Evolutionary conservation across 495 filamentous ascomycete species (phyloP).

Genomic region (Annulohypoxylon stygium): DNA sequence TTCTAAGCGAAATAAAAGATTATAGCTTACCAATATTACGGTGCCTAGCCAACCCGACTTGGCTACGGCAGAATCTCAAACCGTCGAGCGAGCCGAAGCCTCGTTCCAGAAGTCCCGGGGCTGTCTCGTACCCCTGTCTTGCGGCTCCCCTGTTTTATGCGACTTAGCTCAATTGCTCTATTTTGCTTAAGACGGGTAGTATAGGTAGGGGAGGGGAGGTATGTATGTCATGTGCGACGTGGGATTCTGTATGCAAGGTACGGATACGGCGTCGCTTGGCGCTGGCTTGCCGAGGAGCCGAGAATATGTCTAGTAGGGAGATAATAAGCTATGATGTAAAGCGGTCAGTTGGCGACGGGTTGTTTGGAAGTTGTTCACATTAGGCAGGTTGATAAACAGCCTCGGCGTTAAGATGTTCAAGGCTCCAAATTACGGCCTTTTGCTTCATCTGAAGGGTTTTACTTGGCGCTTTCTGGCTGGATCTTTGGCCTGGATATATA

Average conservation of each 20-base stretch:
- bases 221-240: background rate
- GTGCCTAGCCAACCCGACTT: background rate
- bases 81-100: conserved; percentile 24
- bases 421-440: background rate
- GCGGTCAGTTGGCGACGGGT: background rate
- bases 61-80: conserved; percentile 16
- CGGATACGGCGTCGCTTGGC: conserved; percentile 1
- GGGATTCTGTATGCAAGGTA: background rate
- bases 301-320: background rate
- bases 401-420: background rate
- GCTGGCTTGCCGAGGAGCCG: background rate
- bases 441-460: background rate
- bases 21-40: background rate
- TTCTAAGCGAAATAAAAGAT: conserved; percentile 20
- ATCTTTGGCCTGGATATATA: background rate
- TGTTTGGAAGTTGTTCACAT: background rate
- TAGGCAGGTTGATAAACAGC: background rate
- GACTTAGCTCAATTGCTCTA: background rate
- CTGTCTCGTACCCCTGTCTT: conserved; percentile 36
- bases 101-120: background rate
- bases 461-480: background rate
- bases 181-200: too few species aligned
- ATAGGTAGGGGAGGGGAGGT: background rate
- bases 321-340: background rate
- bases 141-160: conserved; percentile 42